These are phyloP conservation scores for Cephalotrichum gorgonifer DNA, from an alignment of 2,329 filamentous ascomycete species.

Conservation along the genomic window DNA sequence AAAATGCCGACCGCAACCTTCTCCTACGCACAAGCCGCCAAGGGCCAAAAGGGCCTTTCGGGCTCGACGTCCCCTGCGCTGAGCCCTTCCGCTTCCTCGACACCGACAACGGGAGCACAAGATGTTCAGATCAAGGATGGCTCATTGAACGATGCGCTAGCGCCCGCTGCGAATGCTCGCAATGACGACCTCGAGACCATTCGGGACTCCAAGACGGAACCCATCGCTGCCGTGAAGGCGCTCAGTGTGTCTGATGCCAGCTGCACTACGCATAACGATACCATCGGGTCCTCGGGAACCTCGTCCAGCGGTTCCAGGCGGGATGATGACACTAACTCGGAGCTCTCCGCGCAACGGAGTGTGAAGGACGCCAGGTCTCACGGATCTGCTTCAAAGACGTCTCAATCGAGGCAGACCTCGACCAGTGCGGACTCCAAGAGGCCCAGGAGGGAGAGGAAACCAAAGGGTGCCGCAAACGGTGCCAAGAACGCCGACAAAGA, in stretches of 20 bases:
- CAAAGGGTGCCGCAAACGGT: conserved; percentile 22
- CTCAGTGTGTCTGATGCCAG: conserved; percentile 4
- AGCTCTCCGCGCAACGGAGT: conserved; percentile 2
- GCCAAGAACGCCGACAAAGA: conserved; percentile 36
- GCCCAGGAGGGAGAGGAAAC: conserved; percentile 52
- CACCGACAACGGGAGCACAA: background rate
- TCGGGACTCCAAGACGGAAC: background rate
- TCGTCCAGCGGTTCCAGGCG: conserved; percentile 3
- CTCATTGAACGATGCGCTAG: background rate
- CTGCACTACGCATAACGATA: conserved; percentile 6
- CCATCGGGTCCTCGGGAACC: background rate
- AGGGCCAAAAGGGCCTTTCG: conserved; percentile 45
- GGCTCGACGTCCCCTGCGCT: conserved; percentile 3
- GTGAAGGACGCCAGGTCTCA: conserved; percentile 2
- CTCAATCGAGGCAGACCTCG: conserved; percentile 4
- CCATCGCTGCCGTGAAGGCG: background rate
- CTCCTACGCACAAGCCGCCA: conserved; percentile 93
- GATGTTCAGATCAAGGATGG: background rate
- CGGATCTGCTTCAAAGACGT: conserved; percentile 1
- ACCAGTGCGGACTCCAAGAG: conserved; percentile 21
- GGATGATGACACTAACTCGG: conserved; percentile 3
- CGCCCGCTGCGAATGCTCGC: background rate
- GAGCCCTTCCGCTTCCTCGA: background rate
- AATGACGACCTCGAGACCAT: background rate
- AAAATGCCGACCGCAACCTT: conserved; percentile 56